A percentile compares a stretch with the other conserved stretches of the same genome.
These are phyloP conservation scores for Aspergillus sp. DNA, from an alignment of 2,329 filamentous ascomycete species.

Conservation along the genomic window DNA sequence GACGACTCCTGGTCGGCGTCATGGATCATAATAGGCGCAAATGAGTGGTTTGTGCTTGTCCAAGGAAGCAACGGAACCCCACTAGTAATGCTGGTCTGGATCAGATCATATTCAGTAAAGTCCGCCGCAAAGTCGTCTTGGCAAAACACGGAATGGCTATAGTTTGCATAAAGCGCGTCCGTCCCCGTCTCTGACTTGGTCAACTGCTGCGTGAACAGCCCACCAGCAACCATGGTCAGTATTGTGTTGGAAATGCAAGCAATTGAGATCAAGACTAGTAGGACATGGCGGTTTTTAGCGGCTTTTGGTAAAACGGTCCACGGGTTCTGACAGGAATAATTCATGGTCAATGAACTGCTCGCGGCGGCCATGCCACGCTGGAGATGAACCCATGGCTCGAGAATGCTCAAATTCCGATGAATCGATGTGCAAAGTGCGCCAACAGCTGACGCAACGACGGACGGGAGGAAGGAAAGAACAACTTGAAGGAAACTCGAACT, in stretches of 20 bases:
- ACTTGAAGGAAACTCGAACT: constrained; percentile 34
- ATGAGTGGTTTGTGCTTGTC: constrained; percentile 33
- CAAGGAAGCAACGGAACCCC: constrained; percentile 32
- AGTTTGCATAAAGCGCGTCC: constrained; percentile 26
- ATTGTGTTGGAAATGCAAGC: constrained; percentile 32
- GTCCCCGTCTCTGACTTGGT: constrained; percentile 27
- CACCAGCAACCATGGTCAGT: constrained; percentile 33
- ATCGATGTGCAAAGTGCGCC: constrained; percentile 35
- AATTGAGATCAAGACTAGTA: constrained; percentile 30
- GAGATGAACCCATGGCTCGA: constrained; percentile 38
- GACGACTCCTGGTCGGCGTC: constrained; percentile 22
- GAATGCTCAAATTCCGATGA: constrained; percentile 33
- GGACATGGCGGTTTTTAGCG: constrained; percentile 26
- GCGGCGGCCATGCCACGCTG: constrained; percentile 31
- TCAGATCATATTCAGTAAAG: constrained; percentile 36
- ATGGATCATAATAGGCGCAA: constrained; percentile 27
- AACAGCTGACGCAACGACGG: constrained; percentile 33
- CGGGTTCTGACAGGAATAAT: constrained; percentile 35
- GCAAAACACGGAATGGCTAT: constrained; percentile 29
- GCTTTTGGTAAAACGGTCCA: constrained; percentile 31
- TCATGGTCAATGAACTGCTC: constrained; percentile 29
- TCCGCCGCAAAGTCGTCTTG: constrained; percentile 33
- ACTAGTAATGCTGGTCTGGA: constrained; percentile 36
- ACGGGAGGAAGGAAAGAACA: constrained; percentile 32
- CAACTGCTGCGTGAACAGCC: constrained; percentile 34